These are phyloP conservation scores for Pneumocystis carinii DNA, from an alignment of 1,139 yeast genomes.

Conservation along the genomic window DNA sequence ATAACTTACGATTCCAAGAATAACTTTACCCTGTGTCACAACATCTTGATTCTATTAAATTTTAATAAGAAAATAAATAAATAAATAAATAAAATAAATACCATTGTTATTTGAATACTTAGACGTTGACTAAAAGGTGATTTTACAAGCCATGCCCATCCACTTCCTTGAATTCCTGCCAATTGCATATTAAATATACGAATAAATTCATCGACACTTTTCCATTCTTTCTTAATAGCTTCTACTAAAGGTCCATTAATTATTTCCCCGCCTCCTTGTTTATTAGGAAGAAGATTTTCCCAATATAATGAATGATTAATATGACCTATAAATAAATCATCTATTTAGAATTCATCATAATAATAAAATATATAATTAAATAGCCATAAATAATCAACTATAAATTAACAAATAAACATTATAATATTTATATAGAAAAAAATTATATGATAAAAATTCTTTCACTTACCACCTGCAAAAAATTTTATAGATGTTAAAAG, in stretches of 20 bases:
- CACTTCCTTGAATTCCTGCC: slow-evolving; percentile 93
- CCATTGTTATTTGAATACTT: slow-evolving; percentile 66
- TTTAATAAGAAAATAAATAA: neutral
- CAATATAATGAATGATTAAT: slow-evolving; percentile 77
- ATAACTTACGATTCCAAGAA: slow-evolving; percentile 23
- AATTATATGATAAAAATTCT: neutral
- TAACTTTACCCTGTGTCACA: slow-evolving; percentile 55
- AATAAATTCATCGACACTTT: slow-evolving; percentile 62
- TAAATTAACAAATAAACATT: no score
- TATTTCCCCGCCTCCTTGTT: slow-evolving; percentile 73
- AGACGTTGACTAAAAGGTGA: slow-evolving; percentile 67
- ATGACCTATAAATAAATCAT: slow-evolving; percentile 23
- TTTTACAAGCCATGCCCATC: slow-evolving; percentile 93
- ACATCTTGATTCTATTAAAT: slow-evolving; percentile 60
- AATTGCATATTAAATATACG: slow-evolving; percentile 52
- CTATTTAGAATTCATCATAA: no score
- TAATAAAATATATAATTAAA: no score
- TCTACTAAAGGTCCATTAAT: slow-evolving; percentile 48
- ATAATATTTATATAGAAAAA: no score
- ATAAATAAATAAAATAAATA: slow-evolving; percentile 1
- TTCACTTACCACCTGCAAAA: slow-evolving; percentile 68
- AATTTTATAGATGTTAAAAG: slow-evolving; percentile 73
- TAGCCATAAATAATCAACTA: no score
- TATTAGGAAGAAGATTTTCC: slow-evolving; percentile 77
- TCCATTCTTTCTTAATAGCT: slow-evolving; percentile 54